Evolutionary conservation across 2,329 filamentous ascomycete species (phyloP).

Genomic region (Talaromyces verruculosus): DNA sequence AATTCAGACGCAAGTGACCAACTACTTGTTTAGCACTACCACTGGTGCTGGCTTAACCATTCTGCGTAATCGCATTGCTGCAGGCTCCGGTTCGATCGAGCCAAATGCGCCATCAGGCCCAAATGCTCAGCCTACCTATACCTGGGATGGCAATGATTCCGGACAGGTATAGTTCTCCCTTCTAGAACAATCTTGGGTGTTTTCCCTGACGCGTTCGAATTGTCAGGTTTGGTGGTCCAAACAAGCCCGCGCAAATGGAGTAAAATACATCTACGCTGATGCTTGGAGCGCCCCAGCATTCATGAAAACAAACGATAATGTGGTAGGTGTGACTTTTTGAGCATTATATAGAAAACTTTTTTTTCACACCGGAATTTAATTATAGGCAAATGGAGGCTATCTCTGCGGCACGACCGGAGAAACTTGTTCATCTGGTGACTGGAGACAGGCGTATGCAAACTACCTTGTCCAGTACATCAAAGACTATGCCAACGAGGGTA

Average conservation of each 20-base stretch:
- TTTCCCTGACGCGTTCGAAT: not conserved
- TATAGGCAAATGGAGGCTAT: not conserved
- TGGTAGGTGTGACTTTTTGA: slow-evolving; percentile 21
- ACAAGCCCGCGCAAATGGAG: slow-evolving; percentile 15
- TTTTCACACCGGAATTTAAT: not conserved
- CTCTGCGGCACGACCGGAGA: slow-evolving; percentile 45
- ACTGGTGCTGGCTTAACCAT: slow-evolving; percentile 19
- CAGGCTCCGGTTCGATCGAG: slow-evolving; percentile 9
- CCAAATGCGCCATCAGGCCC: slow-evolving; percentile 17
- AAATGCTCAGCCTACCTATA: slow-evolving; percentile 11
- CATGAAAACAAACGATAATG: slow-evolving; percentile 49
- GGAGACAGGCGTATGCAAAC: slow-evolving; percentile 52
- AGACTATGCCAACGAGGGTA: slow-evolving; percentile 47
- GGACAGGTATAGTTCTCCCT: slow-evolving; percentile 14
- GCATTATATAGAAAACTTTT: not conserved
- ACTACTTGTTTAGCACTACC: slow-evolving; percentile 18
- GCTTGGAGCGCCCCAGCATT: slow-evolving; percentile 52
- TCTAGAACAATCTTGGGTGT: not conserved
- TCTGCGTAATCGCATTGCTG: slow-evolving; percentile 20
- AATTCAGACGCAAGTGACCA: slow-evolving; percentile 2
- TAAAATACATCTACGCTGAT: slow-evolving; percentile 32
- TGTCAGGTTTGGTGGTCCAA: slow-evolving; percentile 17
- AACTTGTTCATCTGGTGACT: slow-evolving; percentile 43
- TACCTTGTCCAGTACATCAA: slow-evolving; percentile 52
- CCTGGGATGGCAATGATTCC: slow-evolving; percentile 20